Evolutionary conservation across 2,329 filamentous ascomycete species (phyloP).

Genomic region (Curvularia eragrostidis): DNA sequence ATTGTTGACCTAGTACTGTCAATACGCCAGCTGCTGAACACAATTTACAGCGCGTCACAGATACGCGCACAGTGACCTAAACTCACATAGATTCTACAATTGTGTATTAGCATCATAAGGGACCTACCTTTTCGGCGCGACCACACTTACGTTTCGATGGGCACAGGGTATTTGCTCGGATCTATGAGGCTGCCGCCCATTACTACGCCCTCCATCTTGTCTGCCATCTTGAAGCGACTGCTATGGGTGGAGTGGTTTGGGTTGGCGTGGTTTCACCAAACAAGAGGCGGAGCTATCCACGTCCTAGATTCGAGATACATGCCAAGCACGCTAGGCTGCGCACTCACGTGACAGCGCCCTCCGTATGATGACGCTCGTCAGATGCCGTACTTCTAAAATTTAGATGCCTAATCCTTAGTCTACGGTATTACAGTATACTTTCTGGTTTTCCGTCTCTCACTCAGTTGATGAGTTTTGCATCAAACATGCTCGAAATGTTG

Average conservation of each 20-base stretch:
- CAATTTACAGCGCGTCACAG: slow-evolving; percentile 30
- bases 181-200: slow-evolving; percentile 31
- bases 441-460: neutral
- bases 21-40: slow-evolving; percentile 29
- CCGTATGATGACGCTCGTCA: neutral
- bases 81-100: slow-evolving; percentile 47
- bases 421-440: neutral
- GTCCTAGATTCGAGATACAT: slow-evolving; percentile 22
- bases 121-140: slow-evolving; percentile 23
- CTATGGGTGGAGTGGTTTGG: slow-evolving; percentile 12
- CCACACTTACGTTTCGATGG: slow-evolving; percentile 46
- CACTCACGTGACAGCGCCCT: slow-evolving; percentile 17
- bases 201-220: slow-evolving; percentile 48
- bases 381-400: neutral
- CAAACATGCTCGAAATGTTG: neutral
- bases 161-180: slow-evolving; percentile 43
- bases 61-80: slow-evolving; percentile 11
- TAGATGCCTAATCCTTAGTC: neutral
- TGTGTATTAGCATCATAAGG: slow-evolving; percentile 34
- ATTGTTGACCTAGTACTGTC: slow-evolving; percentile 67
- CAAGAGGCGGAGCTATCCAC: slow-evolving; percentile 21
- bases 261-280: slow-evolving; percentile 8
- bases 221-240: slow-evolving; percentile 37
- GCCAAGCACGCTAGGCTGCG: slow-evolving; percentile 21
- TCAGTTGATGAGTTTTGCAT: neutral